phyloP scores from a whole-genome alignment of 75 land plant genomes.

The Selaginella tamariscina region DNA sequence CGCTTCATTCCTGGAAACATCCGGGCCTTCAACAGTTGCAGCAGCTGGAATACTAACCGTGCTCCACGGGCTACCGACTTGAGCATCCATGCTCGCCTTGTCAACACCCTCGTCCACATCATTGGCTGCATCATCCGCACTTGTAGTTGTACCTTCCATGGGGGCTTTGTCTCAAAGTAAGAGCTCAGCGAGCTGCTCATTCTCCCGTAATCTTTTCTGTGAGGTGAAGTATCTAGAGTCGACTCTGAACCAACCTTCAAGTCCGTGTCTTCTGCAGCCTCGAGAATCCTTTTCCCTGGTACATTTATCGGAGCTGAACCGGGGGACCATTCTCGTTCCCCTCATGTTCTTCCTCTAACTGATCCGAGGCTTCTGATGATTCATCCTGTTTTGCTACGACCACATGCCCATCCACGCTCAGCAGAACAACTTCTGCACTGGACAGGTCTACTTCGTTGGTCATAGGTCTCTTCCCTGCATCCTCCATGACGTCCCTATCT shows the following conservation, averaged over 20 bases:
- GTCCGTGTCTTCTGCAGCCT: not conserved
- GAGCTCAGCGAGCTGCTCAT: too few species aligned
- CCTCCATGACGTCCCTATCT: not conserved
- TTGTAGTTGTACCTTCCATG: too few species aligned
- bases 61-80: too few species aligned
- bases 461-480: slow-evolving; percentile 12
- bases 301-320: not conserved
- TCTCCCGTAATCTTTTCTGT: not conserved
- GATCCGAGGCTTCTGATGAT: not conserved
- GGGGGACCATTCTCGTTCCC: too few species aligned
- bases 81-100: too few species aligned
- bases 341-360: not conserved
- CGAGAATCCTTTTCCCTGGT: not conserved
- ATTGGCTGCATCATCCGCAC: too few species aligned
- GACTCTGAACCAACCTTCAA: not conserved
- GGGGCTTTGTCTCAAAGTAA: too few species aligned
- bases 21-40: too few species aligned
- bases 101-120: too few species aligned
- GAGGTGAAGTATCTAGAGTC: not conserved
- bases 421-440: not conserved
- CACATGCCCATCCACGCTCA: not conserved
- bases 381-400: not conserved
- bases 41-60: too few species aligned
- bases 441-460: not conserved
- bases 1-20: too few species aligned